Evolutionary conservation across 1,139 yeast genomes (phyloP).

Genomic region (Scheffersomyces lignicola): DNA sequence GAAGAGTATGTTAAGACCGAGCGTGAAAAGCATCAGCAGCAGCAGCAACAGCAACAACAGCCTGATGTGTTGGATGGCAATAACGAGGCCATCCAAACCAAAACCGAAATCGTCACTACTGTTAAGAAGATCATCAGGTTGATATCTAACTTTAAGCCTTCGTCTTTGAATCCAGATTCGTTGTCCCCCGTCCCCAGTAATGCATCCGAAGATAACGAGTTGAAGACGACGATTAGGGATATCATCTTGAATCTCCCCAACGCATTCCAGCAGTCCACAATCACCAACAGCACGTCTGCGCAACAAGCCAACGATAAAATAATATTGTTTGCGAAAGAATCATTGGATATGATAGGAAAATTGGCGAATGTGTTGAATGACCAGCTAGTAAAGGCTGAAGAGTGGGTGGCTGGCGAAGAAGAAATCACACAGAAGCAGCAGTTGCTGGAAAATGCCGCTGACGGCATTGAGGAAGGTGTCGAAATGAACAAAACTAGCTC

Average conservation of each 20-base stretch:
- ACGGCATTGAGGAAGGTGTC: not conserved
- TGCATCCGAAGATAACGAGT: slow-evolving; percentile 20
- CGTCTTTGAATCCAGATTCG: slow-evolving; percentile 36
- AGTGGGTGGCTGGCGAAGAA: slow-evolving; percentile 64
- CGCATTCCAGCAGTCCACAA: slow-evolving; percentile 32
- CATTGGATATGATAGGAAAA: slow-evolving; percentile 82
- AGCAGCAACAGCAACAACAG: not conserved
- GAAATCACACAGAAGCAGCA: slow-evolving; percentile 1
- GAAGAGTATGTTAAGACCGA: slow-evolving; percentile 17
- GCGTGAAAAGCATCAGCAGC: slow-evolving; percentile 7
- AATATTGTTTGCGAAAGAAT: slow-evolving; percentile 81
- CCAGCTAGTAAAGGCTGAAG: slow-evolving; percentile 79
- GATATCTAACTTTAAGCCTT: slow-evolving; percentile 86
- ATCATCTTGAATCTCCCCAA: slow-evolving; percentile 72
- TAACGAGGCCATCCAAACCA: slow-evolving; percentile 47
- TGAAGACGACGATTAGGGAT: slow-evolving; percentile 75
- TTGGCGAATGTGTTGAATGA: slow-evolving; percentile 83
- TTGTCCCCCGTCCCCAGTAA: slow-evolving; percentile 13
- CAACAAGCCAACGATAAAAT: slow-evolving; percentile 60
- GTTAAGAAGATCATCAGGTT: slow-evolving; percentile 85
- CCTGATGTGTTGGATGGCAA: slow-evolving; percentile 2
- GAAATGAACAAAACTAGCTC: not conserved
- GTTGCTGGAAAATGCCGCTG: not conserved
- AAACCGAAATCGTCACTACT: slow-evolving; percentile 82
- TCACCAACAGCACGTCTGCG: slow-evolving; percentile 18